Evolutionary conservation across 495 filamentous ascomycete species (phyloP), one percentile per base, ranked within the genome.

Genomic region (Penicillium verhagenii): DNA sequence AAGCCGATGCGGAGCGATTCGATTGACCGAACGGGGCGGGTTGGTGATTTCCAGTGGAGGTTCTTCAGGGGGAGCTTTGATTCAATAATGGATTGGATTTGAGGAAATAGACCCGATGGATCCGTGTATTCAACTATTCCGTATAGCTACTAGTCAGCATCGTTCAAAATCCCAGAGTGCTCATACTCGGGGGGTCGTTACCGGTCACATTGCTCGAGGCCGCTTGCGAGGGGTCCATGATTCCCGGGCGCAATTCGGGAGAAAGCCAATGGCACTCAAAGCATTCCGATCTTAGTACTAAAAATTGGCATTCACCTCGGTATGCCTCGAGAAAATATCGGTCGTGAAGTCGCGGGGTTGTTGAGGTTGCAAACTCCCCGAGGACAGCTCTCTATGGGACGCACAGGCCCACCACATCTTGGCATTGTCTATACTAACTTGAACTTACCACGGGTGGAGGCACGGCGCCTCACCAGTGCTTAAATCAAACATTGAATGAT

Each of bases 41-140:
- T 86, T 43, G 94, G 88, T 6, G 95, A 96, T 69, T 96, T 94
- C 94, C 94, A 98, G 66, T 97, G 88, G 42, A 98, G 85, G 66
- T 96, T 93, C 50, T 85, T 86, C n/a, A 98, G 79, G 10, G 94
- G 94, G 4, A 98, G 80, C 38, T 91, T 86, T 45, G 86, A 73
- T 40, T 87, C 81, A 52, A 97, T 79, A 53, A 90, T 79, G 1
- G 87, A 77, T 9, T 88, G 86, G n/a, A 97, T 73, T 16, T 89
- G 78, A 52, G 88, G 83, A 64, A 91, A 97, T 47, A 96, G 79
- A 47, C 87, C 88, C 57, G 86, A 88, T 13, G 95, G 93, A 70
- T 98, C 94, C 72, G 86, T 90, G 69, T 96, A 98, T 61, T 80
- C 76, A 47, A 80, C 78, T 82, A 46, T 40, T 56, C 46, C 10